Base-by-base conservation (phyloP, 768 basidiomycete genomes). In the Auricularia heimuer region DNA sequence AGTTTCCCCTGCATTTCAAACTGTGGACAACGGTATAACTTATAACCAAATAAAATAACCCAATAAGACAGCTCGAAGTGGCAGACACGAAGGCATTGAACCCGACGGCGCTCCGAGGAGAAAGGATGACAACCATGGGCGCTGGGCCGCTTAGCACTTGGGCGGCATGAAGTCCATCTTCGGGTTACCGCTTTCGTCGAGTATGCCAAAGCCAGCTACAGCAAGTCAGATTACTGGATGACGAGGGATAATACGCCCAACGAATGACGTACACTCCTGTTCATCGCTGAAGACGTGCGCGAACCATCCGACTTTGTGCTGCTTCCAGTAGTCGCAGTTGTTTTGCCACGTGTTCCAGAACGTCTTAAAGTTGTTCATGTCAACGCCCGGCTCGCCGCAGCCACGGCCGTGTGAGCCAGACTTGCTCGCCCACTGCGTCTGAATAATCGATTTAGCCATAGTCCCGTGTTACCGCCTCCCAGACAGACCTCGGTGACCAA, bases 321-420 rank as follows among this genome's bases (percentile, higher is more conserved):
- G 6, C 37, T 67, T 67, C 45, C 65, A 65, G 10, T 61, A 54
- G 12, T 56, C 58, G 62, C 67, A 65, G 44, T 67, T 67, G 33
- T 45, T 12, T 3, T 24, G 4, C 33, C 61, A 67, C 34, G 36
- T 12, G 2, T 45, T 24, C 67, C 67, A 67, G 58, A 65, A 67
- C 16, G 18, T 34, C 56, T 54, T 42, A 62, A 63, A 67, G 18
- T 54, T 56, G 6, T 34, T 37, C 14, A 65, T 18, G 2, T 63
- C 14, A 1, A 63, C 64, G 16, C 63, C 67, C 18, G 47, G 47
- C 21, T 51, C 47, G 47, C 47, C 47, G 18, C 47, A 51, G 47
- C 47, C 47, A 18, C 47, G 47, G 10, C 21, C n/a, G 51, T 67
- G 67, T 12, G 58, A 54, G 1, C 64, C 64, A 4, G 29, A 42